Conservation (phyloP, 2,329 filamentous ascomycete genomes). For the Ophiostoma himal-ulmi region DNA sequence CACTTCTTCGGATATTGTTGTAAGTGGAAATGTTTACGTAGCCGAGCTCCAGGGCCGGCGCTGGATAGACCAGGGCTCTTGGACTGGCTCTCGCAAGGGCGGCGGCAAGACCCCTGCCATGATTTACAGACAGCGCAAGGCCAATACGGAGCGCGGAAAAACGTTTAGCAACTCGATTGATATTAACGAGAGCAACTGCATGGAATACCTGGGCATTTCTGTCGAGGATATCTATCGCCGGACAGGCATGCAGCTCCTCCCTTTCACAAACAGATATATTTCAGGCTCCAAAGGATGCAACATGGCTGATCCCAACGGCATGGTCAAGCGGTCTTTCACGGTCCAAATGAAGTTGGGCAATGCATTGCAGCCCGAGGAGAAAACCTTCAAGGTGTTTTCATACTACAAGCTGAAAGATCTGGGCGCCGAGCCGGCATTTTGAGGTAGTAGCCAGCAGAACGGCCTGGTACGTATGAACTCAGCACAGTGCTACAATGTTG, state of each 20-base stretch:
- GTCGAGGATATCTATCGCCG: background rate
- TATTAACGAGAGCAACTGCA: background rate
- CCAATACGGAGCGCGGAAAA: background rate
- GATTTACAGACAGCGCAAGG: conserved; percentile 5
- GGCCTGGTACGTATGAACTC: background rate
- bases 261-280: background rate
- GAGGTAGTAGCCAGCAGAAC: background rate
- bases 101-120: background rate
- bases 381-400: background rate
- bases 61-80: background rate
- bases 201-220: background rate
- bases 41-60: background rate
- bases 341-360: background rate
- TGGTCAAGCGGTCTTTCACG: background rate
- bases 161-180: background rate
- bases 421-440: background rate
- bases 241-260: background rate
- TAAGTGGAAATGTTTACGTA: background rate
- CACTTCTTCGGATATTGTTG: background rate
- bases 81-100: background rate
- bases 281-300: background rate
- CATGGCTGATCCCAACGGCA: background rate
- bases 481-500: background rate
- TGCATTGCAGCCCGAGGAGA: background rate
- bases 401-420: background rate